Evolutionary conservation across 768 basidiomycete genomes (phyloP).

Genomic region (Termitomyces titanicus): DNA sequence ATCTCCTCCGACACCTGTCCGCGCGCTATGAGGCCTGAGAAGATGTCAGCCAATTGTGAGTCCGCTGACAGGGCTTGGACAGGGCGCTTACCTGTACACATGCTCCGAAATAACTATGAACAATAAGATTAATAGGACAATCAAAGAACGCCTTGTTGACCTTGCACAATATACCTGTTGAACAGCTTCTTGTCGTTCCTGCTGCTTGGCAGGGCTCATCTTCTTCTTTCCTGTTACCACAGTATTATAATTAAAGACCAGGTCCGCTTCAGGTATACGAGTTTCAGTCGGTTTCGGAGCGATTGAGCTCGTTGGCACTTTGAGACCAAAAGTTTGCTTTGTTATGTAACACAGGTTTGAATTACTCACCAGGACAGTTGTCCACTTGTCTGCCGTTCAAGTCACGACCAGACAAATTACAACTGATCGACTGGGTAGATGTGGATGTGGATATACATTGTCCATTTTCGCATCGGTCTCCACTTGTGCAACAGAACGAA

Average conservation of each 20-base stretch:
- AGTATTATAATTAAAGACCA: slow-evolving; percentile 3
- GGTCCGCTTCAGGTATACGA: slow-evolving; percentile 1
- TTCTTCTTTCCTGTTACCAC: slow-evolving; percentile 3
- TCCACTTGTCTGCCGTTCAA: neutral
- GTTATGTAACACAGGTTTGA: neutral
- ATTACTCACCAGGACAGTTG: neutral
- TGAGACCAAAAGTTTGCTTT: neutral
- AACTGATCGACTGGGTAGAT: neutral
- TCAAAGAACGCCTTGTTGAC: too few relatives aligned
- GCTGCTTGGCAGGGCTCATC: slow-evolving; percentile 6
- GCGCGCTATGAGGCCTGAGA: neutral
- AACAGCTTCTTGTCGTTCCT: slow-evolving; percentile 2
- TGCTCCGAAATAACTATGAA: slow-evolving; percentile 5
- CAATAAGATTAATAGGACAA: too few relatives aligned
- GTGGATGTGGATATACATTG: neutral
- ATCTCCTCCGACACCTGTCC: neutral
- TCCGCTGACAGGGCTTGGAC: neutral
- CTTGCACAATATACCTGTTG: neutral
- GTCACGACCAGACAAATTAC: neutral
- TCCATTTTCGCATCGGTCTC: neutral
- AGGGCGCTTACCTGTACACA: slow-evolving; percentile 5
- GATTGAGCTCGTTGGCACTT: neutral
- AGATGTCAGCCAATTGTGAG: neutral
- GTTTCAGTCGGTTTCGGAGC: slow-evolving; percentile 5
- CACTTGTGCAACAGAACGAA: neutral